phyloP scores from a whole-genome alignment of 371 early-diverging fungal species.

The Mortierella sp. region DNA sequence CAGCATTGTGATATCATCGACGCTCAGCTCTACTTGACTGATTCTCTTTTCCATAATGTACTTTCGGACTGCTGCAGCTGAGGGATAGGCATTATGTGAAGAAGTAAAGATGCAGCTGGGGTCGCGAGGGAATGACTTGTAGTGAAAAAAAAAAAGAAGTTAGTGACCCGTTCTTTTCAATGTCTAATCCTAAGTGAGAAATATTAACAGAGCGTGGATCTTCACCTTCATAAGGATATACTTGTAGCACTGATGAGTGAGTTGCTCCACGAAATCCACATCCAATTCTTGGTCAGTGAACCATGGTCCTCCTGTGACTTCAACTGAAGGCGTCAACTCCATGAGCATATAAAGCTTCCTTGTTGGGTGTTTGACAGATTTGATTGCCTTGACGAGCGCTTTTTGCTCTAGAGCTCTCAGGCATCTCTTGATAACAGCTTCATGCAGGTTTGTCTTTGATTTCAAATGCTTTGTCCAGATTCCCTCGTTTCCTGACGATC shows the following conservation, averaged over 20 bases:
- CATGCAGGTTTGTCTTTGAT: constrained; percentile 87
- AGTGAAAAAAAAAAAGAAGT: neutral
- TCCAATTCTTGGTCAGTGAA: constrained; percentile 98
- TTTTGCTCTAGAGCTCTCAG: constrained; percentile 89
- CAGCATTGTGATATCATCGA: constrained; percentile 83
- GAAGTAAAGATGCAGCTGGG: constrained; percentile 69
- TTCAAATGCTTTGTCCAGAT: constrained; percentile 95
- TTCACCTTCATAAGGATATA: constrained; percentile 77
- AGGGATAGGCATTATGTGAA: constrained; percentile 77
- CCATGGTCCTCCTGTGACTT: constrained; percentile 98
- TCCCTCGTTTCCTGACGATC: constrained; percentile 83
- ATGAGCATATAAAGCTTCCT: constrained; percentile 96
- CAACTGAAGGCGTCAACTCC: constrained; percentile 90
- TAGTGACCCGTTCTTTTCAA: neutral
- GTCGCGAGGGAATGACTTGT: constrained; percentile 76
- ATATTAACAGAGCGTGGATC: neutral
- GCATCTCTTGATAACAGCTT: constrained; percentile 83
- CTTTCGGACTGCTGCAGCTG: constrained; percentile 75
- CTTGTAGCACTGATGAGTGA: constrained; percentile 82
- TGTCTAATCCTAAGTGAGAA: neutral
- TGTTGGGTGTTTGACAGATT: constrained; percentile 94
- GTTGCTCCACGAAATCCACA: constrained; percentile 90
- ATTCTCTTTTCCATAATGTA: constrained; percentile 81
- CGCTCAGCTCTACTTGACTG: constrained; percentile 79
- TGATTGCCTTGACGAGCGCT: constrained; percentile 91